A percentile compares a stretch with the other conserved stretches of the same genome.
phyloP scores from a whole-genome alignment of 2,329 filamentous ascomycete species.

The Neophaeococcomyces aloes region DNA sequence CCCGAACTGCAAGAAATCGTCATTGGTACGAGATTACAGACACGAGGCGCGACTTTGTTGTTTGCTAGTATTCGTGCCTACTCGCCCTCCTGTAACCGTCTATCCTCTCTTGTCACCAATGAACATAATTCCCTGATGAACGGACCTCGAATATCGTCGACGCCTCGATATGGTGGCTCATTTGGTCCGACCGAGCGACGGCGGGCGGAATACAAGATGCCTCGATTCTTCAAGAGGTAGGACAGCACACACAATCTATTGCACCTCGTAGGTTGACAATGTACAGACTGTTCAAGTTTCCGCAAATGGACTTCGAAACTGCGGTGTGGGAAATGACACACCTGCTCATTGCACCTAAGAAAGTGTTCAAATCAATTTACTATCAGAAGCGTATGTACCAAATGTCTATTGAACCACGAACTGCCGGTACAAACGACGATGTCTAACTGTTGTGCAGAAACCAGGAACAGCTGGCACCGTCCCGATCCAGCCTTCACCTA shows the following conservation, averaged over 20 bases:
- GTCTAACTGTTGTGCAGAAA: conserved; percentile 38
- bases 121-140: conserved; percentile 14
- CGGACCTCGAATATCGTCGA: conserved; percentile 50
- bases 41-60: not conserved
- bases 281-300: conserved; percentile 56
- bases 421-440: conserved; percentile 8
- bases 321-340: conserved; percentile 63
- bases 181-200: conserved; percentile 45
- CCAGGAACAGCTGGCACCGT: conserved; percentile 60
- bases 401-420: not conserved
- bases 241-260: conserved; percentile 7
- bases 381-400: conserved; percentile 48
- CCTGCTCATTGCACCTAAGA: conserved; percentile 57
- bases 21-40: too few relatives aligned
- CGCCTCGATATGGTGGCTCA: conserved; percentile 46
- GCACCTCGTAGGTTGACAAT: conserved; percentile 10
- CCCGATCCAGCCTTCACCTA: conserved; percentile 61
- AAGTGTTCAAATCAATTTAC: conserved; percentile 61
- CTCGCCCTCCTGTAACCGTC: too few relatives aligned
- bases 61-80: not conserved
- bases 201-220: conserved; percentile 47
- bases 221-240: conserved; percentile 55
- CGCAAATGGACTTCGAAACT: conserved; percentile 65
- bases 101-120: too few relatives aligned
- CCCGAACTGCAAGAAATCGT: not conserved